Evolutionary conservation across 73 alveolate genomes (phyloP), one percentile per base, ranked within the genome.

Genomic region (Urostyla sp.): DNA sequence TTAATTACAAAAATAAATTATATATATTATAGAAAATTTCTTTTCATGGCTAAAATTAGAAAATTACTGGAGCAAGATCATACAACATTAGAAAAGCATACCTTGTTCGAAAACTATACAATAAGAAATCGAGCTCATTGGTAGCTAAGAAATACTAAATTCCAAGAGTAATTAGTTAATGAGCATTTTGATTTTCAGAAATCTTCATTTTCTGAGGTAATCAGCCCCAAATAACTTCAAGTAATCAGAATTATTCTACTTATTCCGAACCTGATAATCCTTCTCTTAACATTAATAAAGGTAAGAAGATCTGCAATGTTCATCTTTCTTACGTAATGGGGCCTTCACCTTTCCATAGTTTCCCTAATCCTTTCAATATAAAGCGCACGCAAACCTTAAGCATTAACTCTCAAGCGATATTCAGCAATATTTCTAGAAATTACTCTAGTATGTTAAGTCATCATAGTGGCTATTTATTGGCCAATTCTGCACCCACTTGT

Each of bases 271-370:
- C 18, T 66, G 4, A 11, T 45, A n/a, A 66, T 66, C 2, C 44
- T 66, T 66, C 18, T 32, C 2, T 51, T 66, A 4, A 40, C 80
- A 18, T 26, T 66, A 34, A 66, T 66, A 31, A 66, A 66, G 26
- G 24, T 66, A 34, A 10, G 80, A 66, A 31, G 44, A 11, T 66
- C 80, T 21, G 57, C 80, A 3, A 28, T 66, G 5, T 21, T 45
- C 43, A 43, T 66, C n/a, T 66, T 66, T 28, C 46, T 66, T n/a
- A 66, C 80, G 4, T 46, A 66, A 44, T 66, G 80, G 80, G 80
- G 67, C 8, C 37, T 40, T 44, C 80, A 66, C 44, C 43, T 66
- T 10, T 43, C 52, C 6, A 44, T 66, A 18, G 5, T 66, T 13
- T 4, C 34, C n/a, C 13, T 1, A 6, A 16, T 66, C 3, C 46